Percentiles rank a stretch among this genome's conserved stretches.
phyloP scores from a whole-genome alignment of 2,329 filamentous ascomycete genomes.

The Zasmidium cellare region DNA sequence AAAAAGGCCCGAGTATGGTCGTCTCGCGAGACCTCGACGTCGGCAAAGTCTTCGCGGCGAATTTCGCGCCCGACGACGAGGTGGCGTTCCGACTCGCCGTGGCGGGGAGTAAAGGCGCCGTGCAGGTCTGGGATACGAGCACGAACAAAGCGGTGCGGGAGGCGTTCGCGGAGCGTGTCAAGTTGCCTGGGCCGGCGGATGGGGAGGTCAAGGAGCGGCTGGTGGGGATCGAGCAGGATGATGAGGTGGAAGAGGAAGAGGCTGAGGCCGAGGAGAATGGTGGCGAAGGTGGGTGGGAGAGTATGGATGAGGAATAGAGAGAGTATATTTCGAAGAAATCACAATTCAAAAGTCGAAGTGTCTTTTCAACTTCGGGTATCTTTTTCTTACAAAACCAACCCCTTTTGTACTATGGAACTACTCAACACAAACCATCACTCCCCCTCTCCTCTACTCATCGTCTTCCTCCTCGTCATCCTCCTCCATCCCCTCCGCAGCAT shows the following conservation, averaged over 20 bases:
- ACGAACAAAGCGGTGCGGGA: conserved; percentile 86
- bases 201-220: conserved; percentile 71
- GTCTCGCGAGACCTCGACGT: conserved; percentile 89
- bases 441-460: conserved; percentile 41
- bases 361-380: conserved; percentile 9
- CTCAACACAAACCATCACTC: not conserved
- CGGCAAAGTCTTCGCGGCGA: conserved; percentile 88
- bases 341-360: too few relatives aligned
- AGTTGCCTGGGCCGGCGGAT: conserved; percentile 48
- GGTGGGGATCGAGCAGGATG: conserved; percentile 67
- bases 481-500: conserved; percentile 89
- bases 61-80: conserved; percentile 85
- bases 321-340: too few relatives aligned
- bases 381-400: too few relatives aligned
- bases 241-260: conserved; percentile 63
- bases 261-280: conserved; percentile 53
- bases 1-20: conserved; percentile 82
- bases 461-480: conserved; percentile 86
- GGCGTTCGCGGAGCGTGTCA: conserved; percentile 74
- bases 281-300: conserved; percentile 37
- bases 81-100: conserved; percentile 91
- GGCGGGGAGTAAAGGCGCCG: conserved; percentile 86
- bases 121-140: conserved; percentile 95
- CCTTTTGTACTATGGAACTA: too few relatives aligned
- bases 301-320: conserved; percentile 38